Evolutionary conservation across 1,284 basidiomycete species (phyloP), one percentile per base, ranked within the genome.

Genomic region (Stereum hirsutum): DNA sequence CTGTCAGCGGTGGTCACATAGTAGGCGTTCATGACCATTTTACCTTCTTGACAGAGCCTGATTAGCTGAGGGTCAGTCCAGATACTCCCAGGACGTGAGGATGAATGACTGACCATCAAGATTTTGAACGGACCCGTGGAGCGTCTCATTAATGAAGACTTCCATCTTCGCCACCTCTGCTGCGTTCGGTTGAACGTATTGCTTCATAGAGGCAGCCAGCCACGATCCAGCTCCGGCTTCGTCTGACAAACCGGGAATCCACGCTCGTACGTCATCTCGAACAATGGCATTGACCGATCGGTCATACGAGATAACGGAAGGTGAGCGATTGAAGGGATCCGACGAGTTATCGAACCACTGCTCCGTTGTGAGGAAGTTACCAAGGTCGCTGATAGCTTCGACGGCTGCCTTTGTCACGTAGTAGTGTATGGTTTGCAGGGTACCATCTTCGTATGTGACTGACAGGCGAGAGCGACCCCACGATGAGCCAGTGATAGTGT

Each of bases 181-280:
- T 0, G 69, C 69, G 46, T 63, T 71, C 1, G 75, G 75, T 47
- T 75, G 72, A 4, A 65, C 70, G 46, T 61, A 75, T 49, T 76
- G 72, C 53, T 76, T 76, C 71, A 77, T 70, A 3, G 68, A 56
- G 6, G 72, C 74, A 6, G 75, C 74, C 12, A 78, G 55, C 73
- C 74, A 77, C 17, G 71, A 74, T 5, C 73, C 74, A 4, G 74
- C 74, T 25, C 75, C 75, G 24, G 70, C 75, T 54, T 78, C 75
- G 51, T 78, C 74, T 43, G 72, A 75, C 43, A 77, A 52, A 0
- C 75, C 75, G 19, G 73, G 69, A 42, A 77, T 77, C 74, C 73
- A 77, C 6, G 72, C 73, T 37, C 43, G 30, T 28, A 58, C 57
- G 46, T 64, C 61, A 49, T 77, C 66, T 49, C 56, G 62, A 1